These are phyloP conservation scores for Blastobotrys muscicola DNA, from an alignment of 805 yeast species.

Conservation along the genomic window DNA sequence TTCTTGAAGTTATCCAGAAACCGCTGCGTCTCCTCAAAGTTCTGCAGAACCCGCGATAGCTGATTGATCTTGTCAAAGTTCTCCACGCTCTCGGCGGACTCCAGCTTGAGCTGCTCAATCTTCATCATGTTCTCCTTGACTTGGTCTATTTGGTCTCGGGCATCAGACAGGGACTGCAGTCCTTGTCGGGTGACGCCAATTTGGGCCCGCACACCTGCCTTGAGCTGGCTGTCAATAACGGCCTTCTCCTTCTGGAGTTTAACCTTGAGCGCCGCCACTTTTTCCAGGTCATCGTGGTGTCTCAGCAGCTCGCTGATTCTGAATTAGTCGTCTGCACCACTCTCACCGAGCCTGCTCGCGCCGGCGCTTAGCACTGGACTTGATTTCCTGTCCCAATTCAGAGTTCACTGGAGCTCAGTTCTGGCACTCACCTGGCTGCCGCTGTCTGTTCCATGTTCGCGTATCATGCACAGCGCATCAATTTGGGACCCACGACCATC, in stretches of 20 bases:
- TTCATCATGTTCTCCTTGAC: constrained; percentile 23
- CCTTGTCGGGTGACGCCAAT: constrained; percentile 43
- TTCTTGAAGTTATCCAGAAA: constrained; percentile 54
- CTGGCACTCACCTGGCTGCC: too few relatives aligned
- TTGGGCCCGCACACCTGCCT: constrained; percentile 57
- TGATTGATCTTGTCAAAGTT: constrained; percentile 61
- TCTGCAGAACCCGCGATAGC: constrained; percentile 60
- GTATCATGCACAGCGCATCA: too few relatives aligned
- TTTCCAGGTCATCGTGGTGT: constrained; percentile 27
- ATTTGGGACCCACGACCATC: too few relatives aligned
- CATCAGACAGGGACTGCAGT: constrained; percentile 26
- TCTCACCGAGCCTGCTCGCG: too few relatives aligned
- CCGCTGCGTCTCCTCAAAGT: constrained; percentile 57
- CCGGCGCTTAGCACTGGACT: too few relatives aligned
- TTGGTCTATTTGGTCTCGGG: constrained; percentile 32
- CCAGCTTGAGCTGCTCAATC: constrained; percentile 43
- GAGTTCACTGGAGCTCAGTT: too few relatives aligned
- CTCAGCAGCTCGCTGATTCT: constrained; percentile 19
- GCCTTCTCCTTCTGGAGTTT: constrained; percentile 49
- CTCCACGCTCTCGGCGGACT: constrained; percentile 48
- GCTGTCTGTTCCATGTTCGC: too few relatives aligned
- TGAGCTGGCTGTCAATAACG: constrained; percentile 64
- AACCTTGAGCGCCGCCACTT: constrained; percentile 25
- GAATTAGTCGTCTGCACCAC: too few relatives aligned
- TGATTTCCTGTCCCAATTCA: too few relatives aligned